These are phyloP conservation scores for Entoloma clypeatum DNA, from an alignment of 1,284 basidiomycete genomes.

Conservation along the genomic window DNA sequence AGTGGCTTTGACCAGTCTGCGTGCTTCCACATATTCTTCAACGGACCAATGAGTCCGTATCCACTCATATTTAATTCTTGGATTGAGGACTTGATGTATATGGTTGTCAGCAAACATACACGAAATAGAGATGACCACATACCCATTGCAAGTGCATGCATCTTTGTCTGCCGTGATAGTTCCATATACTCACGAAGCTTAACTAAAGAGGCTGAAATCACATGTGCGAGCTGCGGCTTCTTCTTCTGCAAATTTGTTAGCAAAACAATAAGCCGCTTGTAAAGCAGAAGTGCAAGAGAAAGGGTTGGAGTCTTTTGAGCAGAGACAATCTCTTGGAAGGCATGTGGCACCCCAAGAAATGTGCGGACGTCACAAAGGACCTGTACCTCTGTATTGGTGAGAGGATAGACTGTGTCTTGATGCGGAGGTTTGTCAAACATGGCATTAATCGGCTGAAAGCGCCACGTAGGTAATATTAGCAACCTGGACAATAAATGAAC, in stretches of 20 bases:
- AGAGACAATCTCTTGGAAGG: conserved; percentile 23
- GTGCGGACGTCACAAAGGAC: conserved; percentile 22
- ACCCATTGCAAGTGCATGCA: conserved; percentile 30
- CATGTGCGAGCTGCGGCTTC: conserved; percentile 17
- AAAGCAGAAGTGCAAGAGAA: conserved; percentile 19
- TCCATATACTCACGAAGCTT: conserved; percentile 28
- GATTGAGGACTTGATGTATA: conserved; percentile 19
- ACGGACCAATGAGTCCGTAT: conserved; percentile 16
- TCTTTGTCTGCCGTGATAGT: conserved; percentile 18
- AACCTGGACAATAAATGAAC: no score
- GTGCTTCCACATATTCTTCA: conserved; percentile 2
- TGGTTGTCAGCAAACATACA: background rate
- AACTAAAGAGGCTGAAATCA: conserved; percentile 9
- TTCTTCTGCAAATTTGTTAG: conserved; percentile 5
- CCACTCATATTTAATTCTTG: conserved; percentile 19
- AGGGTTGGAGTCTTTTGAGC: conserved; percentile 25
- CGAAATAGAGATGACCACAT: conserved; percentile 6
- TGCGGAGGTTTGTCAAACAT: no score
- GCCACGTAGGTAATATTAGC: no score
- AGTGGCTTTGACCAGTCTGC: background rate
- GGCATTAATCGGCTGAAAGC: no score
- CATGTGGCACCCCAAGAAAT: conserved; percentile 19
- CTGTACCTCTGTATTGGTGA: background rate
- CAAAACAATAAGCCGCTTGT: conserved; percentile 15
- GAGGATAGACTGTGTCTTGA: background rate